Evolutionary conservation across 2,329 filamentous ascomycete genomes (phyloP), one percentile per base, ranked within the genome.

Genomic region (Cadophora sp.): DNA sequence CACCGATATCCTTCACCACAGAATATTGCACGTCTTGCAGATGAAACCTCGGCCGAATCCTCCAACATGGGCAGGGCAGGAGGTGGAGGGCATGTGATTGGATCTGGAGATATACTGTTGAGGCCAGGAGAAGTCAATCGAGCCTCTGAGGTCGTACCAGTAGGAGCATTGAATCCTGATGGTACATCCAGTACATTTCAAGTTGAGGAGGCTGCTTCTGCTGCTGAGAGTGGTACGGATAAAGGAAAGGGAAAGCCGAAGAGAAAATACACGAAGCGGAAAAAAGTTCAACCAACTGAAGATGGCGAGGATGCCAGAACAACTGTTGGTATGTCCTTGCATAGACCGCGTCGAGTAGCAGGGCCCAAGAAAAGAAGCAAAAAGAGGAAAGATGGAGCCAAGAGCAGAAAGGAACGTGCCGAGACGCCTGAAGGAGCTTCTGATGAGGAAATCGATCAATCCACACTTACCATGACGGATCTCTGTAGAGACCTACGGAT

Each of bases 381-480:
- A n/a, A 79, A 78, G 68, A 78, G 74, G 65, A 68, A 73, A 39
- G 74, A 72, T 47, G 67, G 70, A 59, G 70, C 74, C 53, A 79
- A 76, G 64, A 73, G 70, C 36, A 69, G 64, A 62, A 71, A 70
- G 47, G 66, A 67, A 66, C 73, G 77, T 39, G 75, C 71, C 6
- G 69, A 58, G 24, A 90, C 89, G 0, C 89, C 89, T 1, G 87
- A 90, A 62, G 86, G 89, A 70, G 86, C 88, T 3, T 89, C 91
- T 73, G 77, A 79, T 27, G 83, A 85, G 66, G 78, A 85, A 69
- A 89, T 95, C 64, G 90, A 94, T 74, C 82, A 87, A 24, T 84
- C 85, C 27, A 85, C 84, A 3, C 84, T 91, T 30, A 92, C 87
- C 63, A 93, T 96, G 88, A 85, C 84, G 51, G 90, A 93, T 66